These are phyloP conservation scores for Aureobasidium uvarum DNA, from an alignment of 2,329 filamentous ascomycete species.

Conservation along the genomic window DNA sequence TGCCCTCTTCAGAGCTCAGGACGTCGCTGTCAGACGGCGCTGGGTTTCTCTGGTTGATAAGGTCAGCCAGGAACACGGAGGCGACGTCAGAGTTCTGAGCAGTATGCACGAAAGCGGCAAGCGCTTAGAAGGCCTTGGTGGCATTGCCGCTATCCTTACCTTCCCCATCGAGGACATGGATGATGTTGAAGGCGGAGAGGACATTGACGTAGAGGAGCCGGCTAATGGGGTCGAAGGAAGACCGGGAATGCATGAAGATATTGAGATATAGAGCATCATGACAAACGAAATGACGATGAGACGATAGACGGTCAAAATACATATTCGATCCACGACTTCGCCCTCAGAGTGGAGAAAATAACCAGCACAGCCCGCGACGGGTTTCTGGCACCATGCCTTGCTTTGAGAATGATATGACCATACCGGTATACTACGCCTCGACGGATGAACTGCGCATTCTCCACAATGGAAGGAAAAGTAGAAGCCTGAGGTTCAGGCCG, in stretches of 20 bases:
- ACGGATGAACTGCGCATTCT: conserved; percentile 12
- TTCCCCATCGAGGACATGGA: conserved; percentile 72
- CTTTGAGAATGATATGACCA: not conserved
- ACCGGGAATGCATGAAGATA: conserved; percentile 30
- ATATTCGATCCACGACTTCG: conserved; percentile 1
- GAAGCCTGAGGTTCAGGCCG: not conserved
- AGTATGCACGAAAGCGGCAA: conserved; percentile 92
- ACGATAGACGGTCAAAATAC: conserved; percentile 11
- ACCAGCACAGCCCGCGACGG: conserved; percentile 6
- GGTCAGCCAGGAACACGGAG: conserved; percentile 76
- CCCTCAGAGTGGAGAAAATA: conserved; percentile 10
- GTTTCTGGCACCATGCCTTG: not conserved
- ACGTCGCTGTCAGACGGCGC: conserved; percentile 70
- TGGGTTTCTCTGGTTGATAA: conserved; percentile 86
- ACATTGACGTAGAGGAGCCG: conserved; percentile 29
- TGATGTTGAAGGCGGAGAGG: conserved; percentile 40
- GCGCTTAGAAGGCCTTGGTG: conserved; percentile 76
- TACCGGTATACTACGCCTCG: conserved; percentile 15
- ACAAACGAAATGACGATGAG: conserved; percentile 22
- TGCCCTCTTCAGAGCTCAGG: conserved; percentile 77
- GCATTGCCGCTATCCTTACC: conserved; percentile 85
- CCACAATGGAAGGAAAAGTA: not conserved
- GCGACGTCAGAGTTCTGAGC: conserved; percentile 84
- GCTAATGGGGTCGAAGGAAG: conserved; percentile 31
- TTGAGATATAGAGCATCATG: conserved; percentile 29